These are phyloP conservation scores for Protomyces gravidus DNA, from an alignment of 1,139 yeast species.

Conservation along the genomic window DNA sequence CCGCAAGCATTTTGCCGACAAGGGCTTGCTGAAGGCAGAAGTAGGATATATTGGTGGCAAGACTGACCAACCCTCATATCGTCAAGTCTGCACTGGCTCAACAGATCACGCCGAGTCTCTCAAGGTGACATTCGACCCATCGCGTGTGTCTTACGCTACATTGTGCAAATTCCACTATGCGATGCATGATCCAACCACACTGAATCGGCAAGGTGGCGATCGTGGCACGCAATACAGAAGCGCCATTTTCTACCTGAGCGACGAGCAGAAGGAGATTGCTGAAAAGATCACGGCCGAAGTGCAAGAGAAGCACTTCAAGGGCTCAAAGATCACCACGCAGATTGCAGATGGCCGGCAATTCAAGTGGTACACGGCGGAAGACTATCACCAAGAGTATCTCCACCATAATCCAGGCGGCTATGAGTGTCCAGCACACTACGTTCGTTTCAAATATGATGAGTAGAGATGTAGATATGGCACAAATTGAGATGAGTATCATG, in stretches of 20 bases:
- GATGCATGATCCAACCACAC: slow-evolving; percentile 74
- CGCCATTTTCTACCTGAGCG: slow-evolving; percentile 60
- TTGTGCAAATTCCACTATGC: slow-evolving; percentile 75
- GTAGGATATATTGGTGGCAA: slow-evolving; percentile 90
- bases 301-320: slow-evolving; percentile 59
- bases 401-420: slow-evolving; percentile 69
- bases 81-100: slow-evolving; percentile 66
- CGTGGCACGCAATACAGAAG: slow-evolving; percentile 80
- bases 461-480: no score
- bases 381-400: slow-evolving; percentile 80
- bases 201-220: slow-evolving; percentile 73
- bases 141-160: slow-evolving; percentile 53
- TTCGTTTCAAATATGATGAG: slow-evolving; percentile 17
- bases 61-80: slow-evolving; percentile 56
- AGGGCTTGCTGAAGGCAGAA: slow-evolving; percentile 66
- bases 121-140: slow-evolving; percentile 78
- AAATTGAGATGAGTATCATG: no score
- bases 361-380: slow-evolving; percentile 75
- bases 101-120: slow-evolving; percentile 67
- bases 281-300: slow-evolving; percentile 42
- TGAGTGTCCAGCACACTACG: slow-evolving; percentile 40
- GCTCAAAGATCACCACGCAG: slow-evolving; percentile 55
- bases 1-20: slow-evolving; percentile 58
- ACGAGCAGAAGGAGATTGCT: slow-evolving; percentile 49
- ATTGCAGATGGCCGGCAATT: slow-evolving; percentile 66